Evolutionary conservation across 176 grass and related monocot species (phyloP), one percentile per base, ranked within the genome.

Genomic region (Oryza rufipogon): DNA sequence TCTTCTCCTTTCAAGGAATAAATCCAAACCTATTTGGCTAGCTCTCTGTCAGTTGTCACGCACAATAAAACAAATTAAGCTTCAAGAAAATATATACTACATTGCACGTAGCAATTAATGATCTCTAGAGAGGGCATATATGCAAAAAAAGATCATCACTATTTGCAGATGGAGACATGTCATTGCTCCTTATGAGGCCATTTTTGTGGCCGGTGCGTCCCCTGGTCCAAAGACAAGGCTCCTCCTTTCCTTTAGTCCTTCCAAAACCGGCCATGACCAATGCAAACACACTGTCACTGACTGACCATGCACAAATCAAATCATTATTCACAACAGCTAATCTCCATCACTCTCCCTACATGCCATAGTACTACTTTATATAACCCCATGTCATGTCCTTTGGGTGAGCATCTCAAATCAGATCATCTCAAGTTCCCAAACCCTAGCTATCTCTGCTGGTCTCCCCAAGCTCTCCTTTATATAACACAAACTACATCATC

Each of bases 131-230:
- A 72, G 80, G 74, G 7, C 6, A 54, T 32, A 60, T 69, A n/a
- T 83, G 83, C 34, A 52, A 91, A 32, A 91, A 32, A 86, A 72
- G 5, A 66, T 17, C 68, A 76, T n/a, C 42, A 46, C 78, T 76
- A 73, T 90, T 51, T 81, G 74, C 90, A 85, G 82, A 90, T 88
- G 54, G 85, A 77, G 88, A 95, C 88, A 92, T 74, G 44, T 76
- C 88, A 74, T 91, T 85, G 82, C 88, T 84, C 68, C 66, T 91
- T 95, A 80, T 95, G 78, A 91, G 90, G 90, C 93, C 72, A 92
- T 60, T 87, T 92, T 79, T 83, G 69, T 81, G 93, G 87, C 86
- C 87, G 90, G 84, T 68, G 11, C 46, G 78, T 95, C 91, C 70
- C 93, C 93, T 84, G 80, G 75, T 91, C 87, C 87, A 89, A 80